Evolutionary conservation across 148 eudicot species (phyloP), one percentile per base, ranked within the genome.

Genomic region (Salicornia ramosissima): DNA sequence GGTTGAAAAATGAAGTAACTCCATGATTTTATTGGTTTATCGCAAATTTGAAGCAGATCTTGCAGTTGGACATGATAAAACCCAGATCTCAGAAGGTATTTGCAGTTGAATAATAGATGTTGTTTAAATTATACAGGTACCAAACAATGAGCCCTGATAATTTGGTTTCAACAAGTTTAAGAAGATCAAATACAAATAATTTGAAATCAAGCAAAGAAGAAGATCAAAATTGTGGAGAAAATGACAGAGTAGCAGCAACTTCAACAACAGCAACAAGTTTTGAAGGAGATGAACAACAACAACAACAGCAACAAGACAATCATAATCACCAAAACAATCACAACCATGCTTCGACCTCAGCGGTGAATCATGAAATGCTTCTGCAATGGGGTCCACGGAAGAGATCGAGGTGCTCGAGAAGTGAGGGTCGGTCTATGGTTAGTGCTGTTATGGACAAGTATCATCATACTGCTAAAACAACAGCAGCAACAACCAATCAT

Each of bases 381-480:
- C 70, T 79, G 21, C 85, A 78, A 62, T 82, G 85, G 85, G 85
- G 85, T 13, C 85, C 75, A 33, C 72, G 65, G 36, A 82, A 82
- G 79, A 79, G 85, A 71, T 78, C 82, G 31, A 82, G 81, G 68
- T 75, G 77, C 42, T 67, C 75, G 5, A 79, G 82, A 29, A 61
- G 74, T 0, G 74, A 74, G 13, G 65, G 66, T 4, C 60, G 76
- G 25, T 73, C 81, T 7, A 49, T 50, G 55, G 56, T 15, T 25
- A 24, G 29, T 24, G 30, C 3, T 14, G 29, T 47, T 14, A 69
- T 64, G 15, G 75, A 31, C 1, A 59, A 47, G 25, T 28, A 74
- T 26, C 61, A 26, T 5, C n/a, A n/a, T n/a, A n/a, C n/a, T n/a
- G n/a, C n/a, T n/a, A n/a, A n/a, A n/a, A n/a, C n/a, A n/a, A n/a